Evolutionary conservation across 768 basidiomycete species (phyloP), one percentile per base, ranked within the genome.

Genomic region (Phlebiopsis flavidoalba): DNA sequence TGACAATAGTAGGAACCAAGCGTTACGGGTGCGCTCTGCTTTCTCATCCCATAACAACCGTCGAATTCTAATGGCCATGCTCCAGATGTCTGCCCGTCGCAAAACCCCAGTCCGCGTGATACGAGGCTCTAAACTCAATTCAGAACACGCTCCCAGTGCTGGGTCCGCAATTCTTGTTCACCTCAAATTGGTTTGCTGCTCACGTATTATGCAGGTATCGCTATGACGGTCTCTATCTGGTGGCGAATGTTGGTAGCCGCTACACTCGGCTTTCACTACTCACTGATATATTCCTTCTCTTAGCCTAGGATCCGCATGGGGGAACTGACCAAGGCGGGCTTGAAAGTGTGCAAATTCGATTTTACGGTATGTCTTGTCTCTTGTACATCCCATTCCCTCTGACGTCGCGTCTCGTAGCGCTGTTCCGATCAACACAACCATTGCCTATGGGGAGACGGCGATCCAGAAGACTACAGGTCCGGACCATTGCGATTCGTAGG

Each of bases 51-150:
- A 31, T 31, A 31, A 31, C 26, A 53, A 8, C 4, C 19, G 5
- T 17, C 12, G 35, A 31, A 5, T 2, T 8, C 12, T 35, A 19
- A 7, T 36, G 4, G 11, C 48, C 15, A 58, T 24, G 6, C 7
- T 22, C 22, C 26, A 62, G 61, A 54, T 45, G 37, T 62, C 61
- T 19, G 61, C 61, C 5, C 10, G 11, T 2, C 15, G 11, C 4
- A 37, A 59, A n/a, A 53, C 15, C 21, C 57, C 61, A 17, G 61
- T 62, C 2, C 61, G 61, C 15, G 61, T 62, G 8, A 48, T 59
- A 11, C 57, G 61, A 8, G 61, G 61, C 8, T 14, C 7, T 1
- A 24, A 45, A 12, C 19, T 21, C 5, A 33, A 54, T 14, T 58
- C 61, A 17, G 17, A 21, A 24, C 58, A 62, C 45, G 46, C 61